Evolutionary conservation across 2,329 filamentous ascomycete genomes (phyloP).

Genomic region (Leptoxyphium fumago): DNA sequence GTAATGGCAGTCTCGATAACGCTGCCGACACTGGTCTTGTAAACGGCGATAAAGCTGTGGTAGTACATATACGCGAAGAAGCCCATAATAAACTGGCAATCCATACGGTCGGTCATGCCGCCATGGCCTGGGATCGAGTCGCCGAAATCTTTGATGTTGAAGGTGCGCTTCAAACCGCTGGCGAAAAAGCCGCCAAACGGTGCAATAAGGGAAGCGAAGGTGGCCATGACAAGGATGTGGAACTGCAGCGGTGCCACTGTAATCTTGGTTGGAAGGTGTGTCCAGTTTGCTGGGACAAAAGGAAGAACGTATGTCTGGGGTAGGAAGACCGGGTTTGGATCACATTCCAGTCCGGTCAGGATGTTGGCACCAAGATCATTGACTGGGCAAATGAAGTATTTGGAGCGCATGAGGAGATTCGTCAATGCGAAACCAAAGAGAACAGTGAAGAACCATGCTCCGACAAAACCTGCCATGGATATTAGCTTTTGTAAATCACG

Average conservation of each 20-base stretch:
- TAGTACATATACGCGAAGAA: constrained; percentile 98
- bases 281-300: constrained; percentile 41
- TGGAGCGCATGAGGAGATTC: constrained; percentile 73
- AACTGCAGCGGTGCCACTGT: constrained; percentile 80
- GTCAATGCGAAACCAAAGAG: constrained; percentile 71
- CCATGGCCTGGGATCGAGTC: constrained; percentile 96
- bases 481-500: neutral
- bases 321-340: constrained; percentile 81
- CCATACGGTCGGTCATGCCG: constrained; percentile 97
- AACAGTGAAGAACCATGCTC: constrained; percentile 90
- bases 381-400: constrained; percentile 97
- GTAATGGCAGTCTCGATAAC: constrained; percentile 87
- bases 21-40: constrained; percentile 70
- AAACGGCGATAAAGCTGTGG: constrained; percentile 79
- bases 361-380: constrained; percentile 91
- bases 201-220: constrained; percentile 90
- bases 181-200: constrained; percentile 98
- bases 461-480: constrained; percentile 59
- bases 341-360: constrained; percentile 78
- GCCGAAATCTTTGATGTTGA: constrained; percentile 99
- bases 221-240: constrained; percentile 77
- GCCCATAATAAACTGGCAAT: constrained; percentile 99
- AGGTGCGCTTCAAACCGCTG: constrained; percentile 90
- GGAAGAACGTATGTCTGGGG: constrained; percentile 59
- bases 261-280: constrained; percentile 57